Conservation (phyloP, 2,329 filamentous ascomycete species). For the Biscogniauxia marginata region DNA sequence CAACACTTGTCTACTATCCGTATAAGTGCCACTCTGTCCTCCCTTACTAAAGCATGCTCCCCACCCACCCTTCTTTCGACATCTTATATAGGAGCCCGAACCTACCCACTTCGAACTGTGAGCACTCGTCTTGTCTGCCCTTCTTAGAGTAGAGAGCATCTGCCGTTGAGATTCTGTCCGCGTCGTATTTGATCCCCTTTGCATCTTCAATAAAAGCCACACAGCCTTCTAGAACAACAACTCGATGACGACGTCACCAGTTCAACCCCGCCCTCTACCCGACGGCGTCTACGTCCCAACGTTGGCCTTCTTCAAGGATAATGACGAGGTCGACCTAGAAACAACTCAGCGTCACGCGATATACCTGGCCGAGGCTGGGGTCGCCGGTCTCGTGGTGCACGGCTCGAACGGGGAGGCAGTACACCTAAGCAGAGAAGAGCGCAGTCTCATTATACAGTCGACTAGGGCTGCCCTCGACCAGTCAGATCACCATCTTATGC, state of each 20-base stretch:
- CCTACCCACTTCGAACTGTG: too few species aligned
- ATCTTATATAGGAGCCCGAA: too few species aligned
- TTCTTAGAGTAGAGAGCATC: not conserved
- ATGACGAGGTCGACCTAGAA: constrained; percentile 55
- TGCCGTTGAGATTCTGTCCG: too few species aligned
- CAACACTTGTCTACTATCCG: too few species aligned
- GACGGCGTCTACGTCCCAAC: constrained; percentile 61
- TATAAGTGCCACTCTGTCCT: too few species aligned
- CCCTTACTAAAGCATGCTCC: too few species aligned
- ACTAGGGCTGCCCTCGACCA: constrained; percentile 61
- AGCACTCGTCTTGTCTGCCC: too few species aligned
- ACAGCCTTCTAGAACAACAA: not conserved
- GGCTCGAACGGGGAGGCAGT: constrained; percentile 75
- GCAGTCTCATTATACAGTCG: constrained; percentile 58
- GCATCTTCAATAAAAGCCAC: not conserved
- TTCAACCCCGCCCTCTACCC: constrained; percentile 16
- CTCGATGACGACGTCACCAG: constrained; percentile 23
- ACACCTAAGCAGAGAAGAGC: constrained; percentile 65
- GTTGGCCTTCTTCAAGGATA: constrained; percentile 58
- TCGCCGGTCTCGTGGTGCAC: constrained; percentile 67
- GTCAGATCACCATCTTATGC: constrained; percentile 52
- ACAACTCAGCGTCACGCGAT: constrained; percentile 52
- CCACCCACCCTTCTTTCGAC: too few species aligned
- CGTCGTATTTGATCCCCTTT: too few species aligned
- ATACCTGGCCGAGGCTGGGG: constrained; percentile 60